A percentile compares a stretch with the other conserved stretches of the same genome.
Evolutionary conservation across 2,329 filamentous ascomycete species (phyloP).

Genomic region (Blumeriella jaapii): DNA sequence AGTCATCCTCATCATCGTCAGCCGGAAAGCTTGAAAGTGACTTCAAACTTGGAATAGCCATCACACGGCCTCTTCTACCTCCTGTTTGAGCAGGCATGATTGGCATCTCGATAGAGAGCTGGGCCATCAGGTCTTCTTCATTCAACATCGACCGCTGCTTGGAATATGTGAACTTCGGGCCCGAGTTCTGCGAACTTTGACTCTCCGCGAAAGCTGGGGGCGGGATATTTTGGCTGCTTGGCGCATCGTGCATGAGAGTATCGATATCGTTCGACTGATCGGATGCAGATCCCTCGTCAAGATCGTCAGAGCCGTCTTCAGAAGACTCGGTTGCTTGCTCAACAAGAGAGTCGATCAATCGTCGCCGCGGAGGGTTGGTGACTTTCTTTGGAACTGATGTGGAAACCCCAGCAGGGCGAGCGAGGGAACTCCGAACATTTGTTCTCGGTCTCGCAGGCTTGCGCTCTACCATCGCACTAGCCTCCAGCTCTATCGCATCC

Average conservation of each 20-base stretch:
- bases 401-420: slow-evolving; percentile 9
- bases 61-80: slow-evolving; percentile 17
- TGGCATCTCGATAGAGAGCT: slow-evolving; percentile 24
- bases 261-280: neutral
- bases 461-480: no score
- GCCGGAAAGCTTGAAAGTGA: slow-evolving; percentile 23
- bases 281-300: slow-evolving; percentile 4
- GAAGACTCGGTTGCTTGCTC: slow-evolving; percentile 17
- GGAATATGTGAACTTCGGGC: slow-evolving; percentile 27
- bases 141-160: slow-evolving; percentile 27
- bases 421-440: slow-evolving; percentile 3
- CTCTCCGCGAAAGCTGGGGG: slow-evolving; percentile 13
- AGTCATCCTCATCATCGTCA: slow-evolving; percentile 21
- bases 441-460: neutral
- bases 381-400: slow-evolving; percentile 12
- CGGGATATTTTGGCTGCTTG: neutral
- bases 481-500: neutral
- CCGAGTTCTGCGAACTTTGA: slow-evolving; percentile 21
- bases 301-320: slow-evolving; percentile 8
- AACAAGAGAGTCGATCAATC: slow-evolving; percentile 27
- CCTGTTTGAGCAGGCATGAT: slow-evolving; percentile 10
- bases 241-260: neutral
- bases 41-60: slow-evolving; percentile 20
- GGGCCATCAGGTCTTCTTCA: slow-evolving; percentile 25
- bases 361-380: slow-evolving; percentile 15